These are phyloP conservation scores for Reutealis trisperma DNA, from an alignment of 345 rosid species.

Conservation along the genomic window DNA sequence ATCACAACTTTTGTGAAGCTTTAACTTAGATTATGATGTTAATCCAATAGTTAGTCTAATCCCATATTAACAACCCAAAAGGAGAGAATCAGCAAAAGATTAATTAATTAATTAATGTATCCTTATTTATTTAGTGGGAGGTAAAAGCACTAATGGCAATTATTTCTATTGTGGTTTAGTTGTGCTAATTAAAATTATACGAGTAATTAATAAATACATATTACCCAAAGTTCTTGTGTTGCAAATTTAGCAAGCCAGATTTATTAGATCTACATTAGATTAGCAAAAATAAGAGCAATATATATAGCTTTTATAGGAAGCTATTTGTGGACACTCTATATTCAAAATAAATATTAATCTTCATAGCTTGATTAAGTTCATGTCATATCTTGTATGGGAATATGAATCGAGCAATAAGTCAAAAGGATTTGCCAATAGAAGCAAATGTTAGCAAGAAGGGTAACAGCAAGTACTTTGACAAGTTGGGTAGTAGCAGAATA, in stretches of 20 bases:
- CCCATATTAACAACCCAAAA: constrained; percentile 11
- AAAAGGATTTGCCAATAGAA: not conserved
- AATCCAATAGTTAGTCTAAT: constrained; percentile 26
- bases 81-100: constrained; percentile 7
- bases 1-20: constrained; percentile 16
- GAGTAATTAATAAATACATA: not conserved
- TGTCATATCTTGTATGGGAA: not conserved
- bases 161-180: too few species aligned
- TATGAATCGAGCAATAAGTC: not conserved
- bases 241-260: not conserved
- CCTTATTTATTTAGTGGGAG: constrained; percentile 10
- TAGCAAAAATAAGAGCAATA: not conserved
- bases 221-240: not conserved
- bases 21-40: constrained; percentile 9
- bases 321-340: not conserved
- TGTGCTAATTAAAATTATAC: not conserved
- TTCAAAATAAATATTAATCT: not conserved
- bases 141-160: not conserved
- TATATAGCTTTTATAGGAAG: not conserved
- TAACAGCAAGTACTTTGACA: too few species aligned
- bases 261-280: too few species aligned
- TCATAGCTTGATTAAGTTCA: not conserved
- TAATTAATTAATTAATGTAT: constrained; percentile 5
- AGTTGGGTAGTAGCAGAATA: too few species aligned
- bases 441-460: too few species aligned